Evolutionary conservation across 345 rosid genomes (phyloP), one percentile per base, ranked within the genome.

Genomic region (Dipteronia dyeriana): DNA sequence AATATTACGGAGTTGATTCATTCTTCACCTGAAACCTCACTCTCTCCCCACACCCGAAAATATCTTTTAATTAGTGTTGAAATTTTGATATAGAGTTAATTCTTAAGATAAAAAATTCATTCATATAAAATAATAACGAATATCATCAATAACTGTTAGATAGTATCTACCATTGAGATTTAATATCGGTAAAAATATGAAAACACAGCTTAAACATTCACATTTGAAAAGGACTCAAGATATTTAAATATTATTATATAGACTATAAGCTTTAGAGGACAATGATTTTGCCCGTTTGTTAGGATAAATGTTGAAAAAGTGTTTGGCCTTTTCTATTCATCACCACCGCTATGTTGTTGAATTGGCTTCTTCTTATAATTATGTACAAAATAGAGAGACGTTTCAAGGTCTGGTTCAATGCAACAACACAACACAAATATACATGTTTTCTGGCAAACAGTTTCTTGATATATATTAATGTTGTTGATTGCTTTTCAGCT

Each of bases 191-290:
- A 9, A 7, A 41, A 41, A 41, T 10, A 41, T 7, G 8, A 41
- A 7, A 41, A 34, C 38, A 6, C 4, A 34, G 2, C 3, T 2
- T 10, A 0, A 2, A 2, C 14, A 0, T 45, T 10, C 49, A 10
- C 49, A 45, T 45, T 7, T 41, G 45, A 41, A 41, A 9, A 41
- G 2, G 45, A 41, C 45, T 41, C 2, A 1, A 9, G 45, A 8
- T 41, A 9, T 41, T 41, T 7, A 56, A 34, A 4, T 34, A 34
- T 34, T 34, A 34, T 56, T 56, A 20, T 56, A 17, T 59, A 59
- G 0, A 20, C 22, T n/a, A 75, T 41, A 22, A 25, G 57, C 81
- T 86, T 86, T 86, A 34, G 85, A 75, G 73, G 84, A 84, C 84
- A 86, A 82, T 73, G 78, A 81, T 82, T 70, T 69, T 70, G 73